phyloP scores from a whole-genome alignment of 805 yeast genomes.

The Candida krabiensis region DNA sequence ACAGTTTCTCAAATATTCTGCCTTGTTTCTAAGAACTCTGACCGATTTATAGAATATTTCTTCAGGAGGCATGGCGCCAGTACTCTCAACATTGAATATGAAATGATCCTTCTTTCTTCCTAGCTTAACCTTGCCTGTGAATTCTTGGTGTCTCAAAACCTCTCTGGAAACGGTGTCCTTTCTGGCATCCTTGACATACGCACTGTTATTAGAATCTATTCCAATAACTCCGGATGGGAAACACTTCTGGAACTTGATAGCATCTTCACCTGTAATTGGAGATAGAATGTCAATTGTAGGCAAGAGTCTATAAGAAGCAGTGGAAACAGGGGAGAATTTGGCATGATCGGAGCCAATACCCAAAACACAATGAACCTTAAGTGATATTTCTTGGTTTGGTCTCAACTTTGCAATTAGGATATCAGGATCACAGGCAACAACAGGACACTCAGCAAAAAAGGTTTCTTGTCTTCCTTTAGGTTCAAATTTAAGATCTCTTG shows the following conservation, averaged over 20 bases:
- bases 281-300: constrained; percentile 79
- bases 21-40: constrained; percentile 81
- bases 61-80: constrained; percentile 97
- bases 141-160: constrained; percentile 90
- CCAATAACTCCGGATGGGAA: constrained; percentile 93
- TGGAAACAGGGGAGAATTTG: constrained; percentile 94
- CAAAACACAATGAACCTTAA: constrained; percentile 85
- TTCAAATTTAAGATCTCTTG: constrained; percentile 83
- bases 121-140: constrained; percentile 81
- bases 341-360: constrained; percentile 97
- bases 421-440: constrained; percentile 82
- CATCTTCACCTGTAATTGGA: constrained; percentile 76
- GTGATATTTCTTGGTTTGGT: constrained; percentile 94
- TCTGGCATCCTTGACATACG: constrained; percentile 85
- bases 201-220: constrained; percentile 63
- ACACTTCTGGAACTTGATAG: constrained; percentile 79
- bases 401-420: constrained; percentile 88
- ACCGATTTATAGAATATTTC: constrained; percentile 93
- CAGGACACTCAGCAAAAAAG: constrained; percentile 63
- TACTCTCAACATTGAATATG: constrained; percentile 89
- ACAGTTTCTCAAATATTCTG: constrained; percentile 73
- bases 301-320: constrained; percentile 91
- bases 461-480: constrained; percentile 88
- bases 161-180: constrained; percentile 97
- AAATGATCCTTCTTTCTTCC: constrained; percentile 93